Conservation (phyloP, 2,329 filamentous ascomycete species). For the Exophiala sideris region DNA sequence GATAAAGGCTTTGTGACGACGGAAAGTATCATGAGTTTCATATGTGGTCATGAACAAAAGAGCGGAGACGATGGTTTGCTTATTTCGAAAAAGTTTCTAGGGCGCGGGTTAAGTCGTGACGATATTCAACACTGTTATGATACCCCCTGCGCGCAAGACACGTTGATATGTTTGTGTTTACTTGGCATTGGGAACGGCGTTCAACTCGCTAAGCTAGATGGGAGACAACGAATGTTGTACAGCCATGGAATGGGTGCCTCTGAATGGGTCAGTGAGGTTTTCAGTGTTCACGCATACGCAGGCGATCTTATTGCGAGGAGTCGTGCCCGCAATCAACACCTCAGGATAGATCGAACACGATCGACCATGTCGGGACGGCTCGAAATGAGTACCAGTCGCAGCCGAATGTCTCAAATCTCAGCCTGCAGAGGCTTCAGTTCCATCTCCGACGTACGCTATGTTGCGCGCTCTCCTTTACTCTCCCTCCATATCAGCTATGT, state of each 20-base stretch:
- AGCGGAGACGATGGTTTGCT: neutral
- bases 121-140: conserved; percentile 29
- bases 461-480: no score
- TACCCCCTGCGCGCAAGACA: conserved; percentile 24
- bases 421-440: no score
- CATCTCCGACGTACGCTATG: no score
- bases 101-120: conserved; percentile 25
- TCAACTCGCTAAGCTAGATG: conserved; percentile 16
- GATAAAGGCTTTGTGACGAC: neutral
- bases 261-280: neutral
- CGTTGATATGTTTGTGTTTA: conserved; percentile 4
- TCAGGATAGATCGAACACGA: no score
- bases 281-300: neutral
- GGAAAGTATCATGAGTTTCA: conserved; percentile 8
- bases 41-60: conserved; percentile 1
- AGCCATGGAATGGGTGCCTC: no score
- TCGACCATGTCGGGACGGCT: no score
- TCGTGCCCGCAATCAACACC: no score
- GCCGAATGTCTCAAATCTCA: no score
- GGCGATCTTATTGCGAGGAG: no score
- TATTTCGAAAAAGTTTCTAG: conserved; percentile 5
- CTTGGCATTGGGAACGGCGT: conserved; percentile 15
- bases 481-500: no score
- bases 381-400: no score
- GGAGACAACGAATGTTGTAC: neutral